These are phyloP conservation scores for Ceratonia siliqua DNA, from an alignment of 306 rosid species.

Conservation along the genomic window DNA sequence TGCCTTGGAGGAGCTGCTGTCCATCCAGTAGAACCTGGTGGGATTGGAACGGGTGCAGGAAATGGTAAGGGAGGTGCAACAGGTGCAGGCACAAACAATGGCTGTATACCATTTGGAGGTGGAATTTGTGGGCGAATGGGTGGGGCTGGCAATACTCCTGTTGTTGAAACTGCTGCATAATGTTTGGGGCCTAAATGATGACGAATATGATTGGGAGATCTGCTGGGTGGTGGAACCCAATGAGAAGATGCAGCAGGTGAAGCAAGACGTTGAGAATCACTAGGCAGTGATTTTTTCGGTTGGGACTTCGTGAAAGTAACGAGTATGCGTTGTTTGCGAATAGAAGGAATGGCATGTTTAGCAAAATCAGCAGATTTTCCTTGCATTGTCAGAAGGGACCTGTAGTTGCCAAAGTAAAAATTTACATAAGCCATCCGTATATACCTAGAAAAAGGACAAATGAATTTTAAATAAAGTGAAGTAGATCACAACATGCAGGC, in stretches of 20 bases:
- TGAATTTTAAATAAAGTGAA: background rate
- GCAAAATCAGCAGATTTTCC: constrained; percentile 79
- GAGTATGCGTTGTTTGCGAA: constrained; percentile 75
- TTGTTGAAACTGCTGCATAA: constrained; percentile 50
- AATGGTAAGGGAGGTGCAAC: constrained; percentile 64
- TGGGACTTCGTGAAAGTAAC: constrained; percentile 75
- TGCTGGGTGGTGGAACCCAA: constrained; percentile 68
- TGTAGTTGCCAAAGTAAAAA: constrained; percentile 40
- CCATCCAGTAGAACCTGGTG: constrained; percentile 75
- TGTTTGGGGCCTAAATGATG: constrained; percentile 69
- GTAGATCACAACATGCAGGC: background rate
- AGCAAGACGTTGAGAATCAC: constrained; percentile 56
- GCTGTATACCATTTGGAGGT: constrained; percentile 67
- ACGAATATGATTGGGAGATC: constrained; percentile 70
- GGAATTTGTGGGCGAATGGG: constrained; percentile 62
- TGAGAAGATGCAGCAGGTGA: constrained; percentile 53
- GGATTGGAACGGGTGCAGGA: constrained; percentile 67
- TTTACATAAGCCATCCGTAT: constrained; percentile 11
- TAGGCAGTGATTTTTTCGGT: constrained; percentile 54
- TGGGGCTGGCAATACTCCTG: constrained; percentile 70
- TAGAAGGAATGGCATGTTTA: constrained; percentile 78
- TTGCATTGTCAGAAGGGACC: constrained; percentile 72
- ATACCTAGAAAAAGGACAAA: background rate
- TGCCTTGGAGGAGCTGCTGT: constrained; percentile 73
- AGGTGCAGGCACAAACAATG: constrained; percentile 62